phyloP scores from a whole-genome alignment of 1,284 basidiomycete species.

The Tilletia setariae region DNA sequence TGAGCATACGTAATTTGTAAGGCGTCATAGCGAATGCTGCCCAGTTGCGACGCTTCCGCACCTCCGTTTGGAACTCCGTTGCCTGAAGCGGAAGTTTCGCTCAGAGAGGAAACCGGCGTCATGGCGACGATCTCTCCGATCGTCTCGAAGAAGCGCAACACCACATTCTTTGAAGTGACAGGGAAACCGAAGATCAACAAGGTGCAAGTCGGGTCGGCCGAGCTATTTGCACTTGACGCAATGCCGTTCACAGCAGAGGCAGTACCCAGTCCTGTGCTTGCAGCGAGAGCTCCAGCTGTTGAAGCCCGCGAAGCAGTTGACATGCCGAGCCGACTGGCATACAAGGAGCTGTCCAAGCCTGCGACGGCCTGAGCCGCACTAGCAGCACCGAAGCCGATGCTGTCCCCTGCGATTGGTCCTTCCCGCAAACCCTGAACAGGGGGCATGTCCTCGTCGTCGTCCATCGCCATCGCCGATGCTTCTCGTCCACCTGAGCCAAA shows the following conservation, averaged over 20 bases:
- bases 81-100: background rate
- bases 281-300: background rate
- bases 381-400: background rate
- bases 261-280: background rate
- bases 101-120: background rate
- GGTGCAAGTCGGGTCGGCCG: background rate
- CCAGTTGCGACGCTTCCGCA: background rate
- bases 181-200: constrained; percentile 10
- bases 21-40: background rate
- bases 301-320: constrained; percentile 3
- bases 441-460: constrained; percentile 8
- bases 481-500: background rate
- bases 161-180: background rate
- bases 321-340: background rate
- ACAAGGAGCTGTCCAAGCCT: background rate
- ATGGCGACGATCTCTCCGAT: constrained; percentile 9
- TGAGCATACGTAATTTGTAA: constrained; percentile 1
- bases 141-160: constrained; percentile 10
- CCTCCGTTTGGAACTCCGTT: background rate
- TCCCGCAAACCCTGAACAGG: constrained; percentile 9
- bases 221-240: background rate
- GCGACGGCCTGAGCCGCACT: background rate
- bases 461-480: constrained; percentile 1
- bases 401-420: background rate
- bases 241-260: background rate